A percentile compares a stretch with the other conserved stretches of the same genome.
These are phyloP conservation scores for Lepidium sativum DNA, from an alignment of 345 rosid species.

Conservation along the genomic window DNA sequence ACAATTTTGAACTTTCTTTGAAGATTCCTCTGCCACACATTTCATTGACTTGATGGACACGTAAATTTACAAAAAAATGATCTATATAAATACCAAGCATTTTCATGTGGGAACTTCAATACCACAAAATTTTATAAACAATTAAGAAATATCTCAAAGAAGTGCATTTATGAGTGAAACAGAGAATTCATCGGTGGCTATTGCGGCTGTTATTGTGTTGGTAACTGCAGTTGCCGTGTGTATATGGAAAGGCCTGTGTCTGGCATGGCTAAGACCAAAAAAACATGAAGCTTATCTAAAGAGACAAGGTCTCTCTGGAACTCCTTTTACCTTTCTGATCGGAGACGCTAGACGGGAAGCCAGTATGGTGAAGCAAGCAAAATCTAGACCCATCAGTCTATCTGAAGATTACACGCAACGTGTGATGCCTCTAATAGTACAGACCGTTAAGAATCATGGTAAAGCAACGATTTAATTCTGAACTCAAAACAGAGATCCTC, in stretches of 20 bases:
- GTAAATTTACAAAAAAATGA: not conserved
- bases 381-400: constrained; percentile 15
- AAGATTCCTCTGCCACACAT: not conserved
- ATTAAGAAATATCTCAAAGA: not conserved
- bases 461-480: not conserved
- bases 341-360: constrained; percentile 18
- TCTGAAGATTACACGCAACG: constrained; percentile 9
- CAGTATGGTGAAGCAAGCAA: constrained; percentile 15
- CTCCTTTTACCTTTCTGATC: constrained; percentile 18
- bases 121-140: not conserved
- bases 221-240: constrained; percentile 4
- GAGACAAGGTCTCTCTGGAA: constrained; percentile 25
- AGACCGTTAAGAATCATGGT: constrained; percentile 26
- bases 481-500: constrained; percentile 5
- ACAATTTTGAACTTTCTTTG: not conserved
- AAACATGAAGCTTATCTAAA: constrained; percentile 19
- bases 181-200: constrained; percentile 5
- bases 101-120: not conserved
- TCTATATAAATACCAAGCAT: not conserved
- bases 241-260: constrained; percentile 15
- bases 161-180: constrained; percentile 7
- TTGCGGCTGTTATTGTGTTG: constrained; percentile 7
- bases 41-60: not conserved
- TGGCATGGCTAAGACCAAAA: constrained; percentile 28
- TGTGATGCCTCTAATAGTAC: constrained; percentile 11